A percentile compares a stretch with the other conserved stretches of the same genome.
These are phyloP conservation scores for Scutellaria barbata DNA, from an alignment of 257 asterid genomes.

Conservation along the genomic window DNA sequence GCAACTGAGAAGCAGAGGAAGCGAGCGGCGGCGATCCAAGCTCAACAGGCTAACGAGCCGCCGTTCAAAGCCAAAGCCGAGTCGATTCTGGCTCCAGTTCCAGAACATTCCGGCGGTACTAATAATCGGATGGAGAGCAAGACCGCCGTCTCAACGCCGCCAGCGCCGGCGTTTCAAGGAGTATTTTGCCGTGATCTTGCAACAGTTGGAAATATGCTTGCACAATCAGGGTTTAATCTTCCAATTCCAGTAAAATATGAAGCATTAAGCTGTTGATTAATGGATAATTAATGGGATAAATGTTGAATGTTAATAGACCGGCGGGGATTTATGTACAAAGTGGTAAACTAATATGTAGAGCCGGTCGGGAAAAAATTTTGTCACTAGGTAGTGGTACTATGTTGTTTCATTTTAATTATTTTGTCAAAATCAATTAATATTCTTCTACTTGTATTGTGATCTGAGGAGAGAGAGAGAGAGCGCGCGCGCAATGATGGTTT, in stretches of 20 bases:
- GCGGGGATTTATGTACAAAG: conserved; percentile 55
- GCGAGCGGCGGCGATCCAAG: conserved; percentile 46
- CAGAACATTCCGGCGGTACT: conserved; percentile 5
- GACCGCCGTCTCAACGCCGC: conserved; percentile 34
- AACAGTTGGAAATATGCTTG: conserved; percentile 65
- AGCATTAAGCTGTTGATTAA: conserved; percentile 71
- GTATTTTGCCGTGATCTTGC: conserved; percentile 87
- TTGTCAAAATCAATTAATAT: neutral
- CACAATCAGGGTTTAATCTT: conserved; percentile 74
- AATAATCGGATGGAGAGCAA: conserved; percentile 1
- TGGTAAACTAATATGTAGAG: conserved; percentile 17
- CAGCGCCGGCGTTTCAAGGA: conserved; percentile 66
- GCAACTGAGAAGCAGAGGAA: conserved; percentile 64
- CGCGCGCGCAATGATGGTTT: neutral
- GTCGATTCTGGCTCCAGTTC: neutral
- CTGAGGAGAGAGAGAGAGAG: too few relatives aligned
- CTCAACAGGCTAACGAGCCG: conserved; percentile 39
- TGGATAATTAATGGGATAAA: neutral
- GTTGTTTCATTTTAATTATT: neutral
- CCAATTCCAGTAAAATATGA: conserved; percentile 77
- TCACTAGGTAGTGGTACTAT: conserved; percentile 20
- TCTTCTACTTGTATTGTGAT: neutral
- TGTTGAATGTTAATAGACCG: conserved; percentile 33
- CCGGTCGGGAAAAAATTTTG: conserved; percentile 26
- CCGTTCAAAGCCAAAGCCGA: conserved; percentile 17